Base-by-base conservation (phyloP, 208 protist species). In the Acanthamoeba royreba region DNA sequence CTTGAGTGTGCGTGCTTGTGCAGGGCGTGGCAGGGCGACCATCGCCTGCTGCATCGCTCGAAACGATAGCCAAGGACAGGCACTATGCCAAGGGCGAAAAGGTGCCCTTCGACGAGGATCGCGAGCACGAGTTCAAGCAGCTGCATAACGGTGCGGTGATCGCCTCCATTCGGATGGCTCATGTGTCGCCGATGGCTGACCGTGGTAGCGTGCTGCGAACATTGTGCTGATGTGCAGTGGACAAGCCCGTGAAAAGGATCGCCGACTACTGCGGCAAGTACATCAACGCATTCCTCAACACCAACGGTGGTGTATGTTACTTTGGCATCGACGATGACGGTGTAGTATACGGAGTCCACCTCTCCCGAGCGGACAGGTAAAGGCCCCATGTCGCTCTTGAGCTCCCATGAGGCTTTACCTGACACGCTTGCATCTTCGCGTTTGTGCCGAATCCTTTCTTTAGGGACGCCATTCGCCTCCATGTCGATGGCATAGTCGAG, bases 221-320 rank as follows among this genome's bases (percentile, higher is more conserved):
- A 55, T 25, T 28, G 0, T 28, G 33, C 55, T 1, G n/a, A 28
- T 28, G 4, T 28, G 11, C n/a, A 90, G 85, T 91, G 17, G 85
- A 91, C 85, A 91, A 91, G 55, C 85, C 85, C 4, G 85, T 91
- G 55, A 91, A 91, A 25, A 38, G 85, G 33, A 91, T 91, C 58
- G 85, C 85, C 4, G 85, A 91, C 42, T 91, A 91, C 55, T 46
- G 52, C 13, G 85, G 85, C 7, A 91, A 95, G 49, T 95, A 95
- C 49, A 86, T 95, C 38, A 95, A 95, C 86, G 92, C 94, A 7
- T 95, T 95, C 94, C 69, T 95, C 46, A 95, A 95, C 53, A 92
- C 94, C 49, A 95, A 94, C 46, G 94, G 94, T 17, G 94, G 94
- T 31, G 46, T 55, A 40, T 94, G 92, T 49, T 95, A 93, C 69